Conservation (phyloP, 2,329 filamentous ascomycete genomes). For the Diaporthe vexans region DNA sequence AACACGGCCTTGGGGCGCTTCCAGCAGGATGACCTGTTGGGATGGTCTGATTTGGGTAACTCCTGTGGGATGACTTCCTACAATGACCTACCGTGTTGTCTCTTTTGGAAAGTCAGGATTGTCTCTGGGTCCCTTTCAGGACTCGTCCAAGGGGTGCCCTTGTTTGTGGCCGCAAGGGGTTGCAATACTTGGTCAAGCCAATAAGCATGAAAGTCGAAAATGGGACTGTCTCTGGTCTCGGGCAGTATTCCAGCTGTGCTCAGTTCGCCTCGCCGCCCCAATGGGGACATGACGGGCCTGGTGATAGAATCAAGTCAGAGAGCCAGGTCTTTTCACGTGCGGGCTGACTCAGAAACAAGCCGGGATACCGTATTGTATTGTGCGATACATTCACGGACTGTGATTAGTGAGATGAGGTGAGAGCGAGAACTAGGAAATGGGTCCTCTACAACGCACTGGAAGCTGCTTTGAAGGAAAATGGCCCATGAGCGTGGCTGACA, state of each 20-base stretch:
- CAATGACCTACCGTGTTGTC: background rate
- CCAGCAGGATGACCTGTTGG: constrained; percentile 14
- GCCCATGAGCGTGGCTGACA: background rate
- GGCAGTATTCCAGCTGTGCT: background rate
- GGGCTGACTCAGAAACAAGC: background rate
- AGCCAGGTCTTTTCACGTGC: background rate
- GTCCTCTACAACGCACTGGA: background rate
- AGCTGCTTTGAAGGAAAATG: background rate
- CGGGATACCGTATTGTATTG: background rate
- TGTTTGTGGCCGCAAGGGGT: background rate
- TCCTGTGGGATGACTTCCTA: constrained; percentile 23
- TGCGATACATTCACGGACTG: background rate
- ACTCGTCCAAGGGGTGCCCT: background rate
- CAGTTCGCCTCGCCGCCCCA: background rate
- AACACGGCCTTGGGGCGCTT: constrained; percentile 1
- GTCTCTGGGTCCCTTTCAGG: background rate
- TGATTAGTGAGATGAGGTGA: background rate
- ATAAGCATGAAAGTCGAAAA: background rate
- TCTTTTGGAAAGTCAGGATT: background rate
- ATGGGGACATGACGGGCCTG: background rate
- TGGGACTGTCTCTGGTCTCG: background rate
- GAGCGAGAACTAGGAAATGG: background rate
- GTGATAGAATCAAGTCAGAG: background rate
- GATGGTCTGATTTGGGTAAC: constrained; percentile 6
- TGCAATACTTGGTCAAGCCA: background rate